phyloP scores from a whole-genome alignment of 2,329 filamentous ascomycete genomes.

The Xylaria sp. region DNA sequence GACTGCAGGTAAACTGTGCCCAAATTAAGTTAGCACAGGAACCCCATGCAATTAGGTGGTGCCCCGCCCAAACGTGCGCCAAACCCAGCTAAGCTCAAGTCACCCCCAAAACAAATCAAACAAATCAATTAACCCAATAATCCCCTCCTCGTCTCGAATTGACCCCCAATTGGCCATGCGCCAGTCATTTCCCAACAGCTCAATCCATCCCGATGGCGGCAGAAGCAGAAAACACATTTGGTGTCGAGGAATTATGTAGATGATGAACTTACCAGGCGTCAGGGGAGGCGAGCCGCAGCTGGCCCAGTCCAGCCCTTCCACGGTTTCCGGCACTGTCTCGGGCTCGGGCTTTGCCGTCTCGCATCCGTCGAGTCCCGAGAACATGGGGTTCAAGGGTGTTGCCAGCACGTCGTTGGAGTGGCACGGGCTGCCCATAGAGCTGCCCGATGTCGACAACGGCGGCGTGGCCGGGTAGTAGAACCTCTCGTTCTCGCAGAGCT shows the following conservation, averaged over 20 bases:
- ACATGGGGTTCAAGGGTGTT: conserved; percentile 81
- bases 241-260: conserved; percentile 17
- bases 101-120: background rate
- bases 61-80: too few relatives aligned
- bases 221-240: background rate
- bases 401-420: conserved; percentile 71
- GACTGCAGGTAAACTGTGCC: conserved; percentile 40
- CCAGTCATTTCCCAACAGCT: background rate
- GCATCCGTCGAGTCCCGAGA: conserved; percentile 70
- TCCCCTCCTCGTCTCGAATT: too few relatives aligned
- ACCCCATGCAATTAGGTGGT: conserved; percentile 1
- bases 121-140: background rate
- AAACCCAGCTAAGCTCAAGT: too few relatives aligned
- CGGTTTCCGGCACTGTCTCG: conserved; percentile 71
- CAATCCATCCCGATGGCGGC: background rate
- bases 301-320: conserved; percentile 75
- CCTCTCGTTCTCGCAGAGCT: conserved; percentile 64
- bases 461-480: conserved; percentile 84
- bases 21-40: conserved; percentile 29
- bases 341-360: conserved; percentile 72
- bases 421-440: conserved; percentile 83
- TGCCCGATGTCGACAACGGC: conserved; percentile 81
- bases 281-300: conserved; percentile 79
- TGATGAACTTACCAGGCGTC: conserved; percentile 76
- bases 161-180: background rate